phyloP scores from a whole-genome alignment of 2,329 filamentous ascomycete genomes.

The Fusarium sp. region DNA sequence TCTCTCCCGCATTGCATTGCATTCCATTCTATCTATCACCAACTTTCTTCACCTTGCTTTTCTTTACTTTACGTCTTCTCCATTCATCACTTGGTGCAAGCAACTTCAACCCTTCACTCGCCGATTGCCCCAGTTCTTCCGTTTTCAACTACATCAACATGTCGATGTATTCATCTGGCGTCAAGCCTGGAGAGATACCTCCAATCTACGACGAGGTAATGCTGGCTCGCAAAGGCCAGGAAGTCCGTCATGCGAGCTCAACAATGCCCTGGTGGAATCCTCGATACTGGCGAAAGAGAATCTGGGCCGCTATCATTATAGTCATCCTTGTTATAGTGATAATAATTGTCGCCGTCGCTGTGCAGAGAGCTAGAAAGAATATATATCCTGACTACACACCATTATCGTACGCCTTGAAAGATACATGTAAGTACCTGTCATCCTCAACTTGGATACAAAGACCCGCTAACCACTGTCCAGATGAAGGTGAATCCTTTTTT shows the following conservation, averaged over 20 bases:
- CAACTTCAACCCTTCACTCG: not conserved
- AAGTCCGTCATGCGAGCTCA: slow-evolving; percentile 35
- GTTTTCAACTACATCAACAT: not conserved
- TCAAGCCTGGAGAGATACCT: slow-evolving; percentile 40
- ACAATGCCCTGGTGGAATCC: slow-evolving; percentile 57
- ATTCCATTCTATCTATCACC: not conserved
- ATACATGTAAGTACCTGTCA: slow-evolving; percentile 55
- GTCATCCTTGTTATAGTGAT: slow-evolving; percentile 56
- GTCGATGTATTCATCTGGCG: slow-evolving; percentile 7
- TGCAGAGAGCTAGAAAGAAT: slow-evolving; percentile 51
- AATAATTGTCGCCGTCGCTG: slow-evolving; percentile 58
- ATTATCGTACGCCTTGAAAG: slow-evolving; percentile 58
- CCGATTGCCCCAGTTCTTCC: not conserved
- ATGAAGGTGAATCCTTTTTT: slow-evolving; percentile 61
- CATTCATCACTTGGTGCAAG: not conserved
- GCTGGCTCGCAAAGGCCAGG: slow-evolving; percentile 29
- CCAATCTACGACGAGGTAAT: slow-evolving; percentile 44
- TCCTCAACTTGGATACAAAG: not conserved
- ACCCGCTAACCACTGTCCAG: slow-evolving; percentile 44
- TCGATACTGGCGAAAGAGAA: slow-evolving; percentile 62
- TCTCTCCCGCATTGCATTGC: not conserved
- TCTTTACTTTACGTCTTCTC: not conserved
- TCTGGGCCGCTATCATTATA: slow-evolving; percentile 55
- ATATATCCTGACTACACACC: slow-evolving; percentile 59
- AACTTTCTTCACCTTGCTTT: not conserved